phyloP scores from a whole-genome alignment of 768 basidiomycete genomes.

The Lactarius trivialis region DNA sequence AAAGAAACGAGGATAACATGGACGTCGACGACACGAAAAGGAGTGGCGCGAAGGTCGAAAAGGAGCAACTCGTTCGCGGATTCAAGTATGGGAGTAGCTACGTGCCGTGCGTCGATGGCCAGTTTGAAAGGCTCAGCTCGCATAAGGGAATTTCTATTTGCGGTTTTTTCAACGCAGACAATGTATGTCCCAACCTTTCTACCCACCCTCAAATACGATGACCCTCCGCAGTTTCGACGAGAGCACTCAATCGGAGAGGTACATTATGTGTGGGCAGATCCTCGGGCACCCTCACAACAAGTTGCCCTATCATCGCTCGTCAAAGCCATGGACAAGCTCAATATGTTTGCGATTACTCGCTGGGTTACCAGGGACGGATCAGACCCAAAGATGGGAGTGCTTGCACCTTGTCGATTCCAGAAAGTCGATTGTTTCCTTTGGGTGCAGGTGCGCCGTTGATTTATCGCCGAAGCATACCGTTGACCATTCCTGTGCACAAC shows the following conservation, averaged over 20 bases:
- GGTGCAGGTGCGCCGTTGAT: conserved; percentile 55
- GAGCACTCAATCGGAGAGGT: conserved; percentile 81
- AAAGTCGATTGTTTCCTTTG: conserved; percentile 77
- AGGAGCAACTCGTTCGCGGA: conserved; percentile 71
- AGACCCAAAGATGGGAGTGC: conserved; percentile 83
- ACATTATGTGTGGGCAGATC: conserved; percentile 78
- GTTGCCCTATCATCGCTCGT: conserved; percentile 83
- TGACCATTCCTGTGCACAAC: conserved; percentile 4
- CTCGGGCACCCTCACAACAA: conserved; percentile 58
- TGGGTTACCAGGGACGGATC: conserved; percentile 68
- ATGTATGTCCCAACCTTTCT: conserved; percentile 39
- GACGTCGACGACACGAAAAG: conserved; percentile 33
- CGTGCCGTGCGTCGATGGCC: conserved; percentile 80
- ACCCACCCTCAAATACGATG: not conserved
- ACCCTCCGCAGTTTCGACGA: conserved; percentile 59
- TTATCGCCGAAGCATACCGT: not conserved
- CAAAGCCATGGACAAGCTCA: conserved; percentile 65
- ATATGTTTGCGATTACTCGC: conserved; percentile 71
- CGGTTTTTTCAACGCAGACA: conserved; percentile 66
- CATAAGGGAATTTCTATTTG: conserved; percentile 82
- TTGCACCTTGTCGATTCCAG: conserved; percentile 54
- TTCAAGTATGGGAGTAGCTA: conserved; percentile 91
- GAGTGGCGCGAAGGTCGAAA: conserved; percentile 53
- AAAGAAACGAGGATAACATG: conserved; percentile 35
- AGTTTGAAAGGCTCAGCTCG: conserved; percentile 68